Conservation (phyloP, 2,329 filamentous ascomycete species). For the Hymenoscyphus repandus region DNA sequence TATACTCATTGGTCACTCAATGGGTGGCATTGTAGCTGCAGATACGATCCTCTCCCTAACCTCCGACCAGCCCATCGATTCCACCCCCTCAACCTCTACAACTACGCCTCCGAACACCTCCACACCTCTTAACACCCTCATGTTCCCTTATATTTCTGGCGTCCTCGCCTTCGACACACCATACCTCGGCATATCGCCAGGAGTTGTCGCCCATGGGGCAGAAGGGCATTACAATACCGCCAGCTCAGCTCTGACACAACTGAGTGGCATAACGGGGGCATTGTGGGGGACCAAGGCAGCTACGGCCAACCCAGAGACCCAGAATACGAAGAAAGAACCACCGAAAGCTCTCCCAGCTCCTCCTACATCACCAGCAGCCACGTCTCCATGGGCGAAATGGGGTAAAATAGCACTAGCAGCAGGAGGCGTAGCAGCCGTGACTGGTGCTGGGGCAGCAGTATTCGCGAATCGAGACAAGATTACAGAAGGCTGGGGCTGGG, state of each 20-base stretch:
- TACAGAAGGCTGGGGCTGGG: constrained; percentile 72
- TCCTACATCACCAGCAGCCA: constrained; percentile 33
- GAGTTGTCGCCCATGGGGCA: constrained; percentile 79
- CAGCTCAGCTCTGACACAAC: constrained; percentile 60
- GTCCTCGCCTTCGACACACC: constrained; percentile 93
- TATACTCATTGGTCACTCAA: constrained; percentile 81
- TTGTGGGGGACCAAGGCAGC: constrained; percentile 55
- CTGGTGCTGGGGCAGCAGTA: constrained; percentile 76
- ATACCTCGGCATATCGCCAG: constrained; percentile 75
- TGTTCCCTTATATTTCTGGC: constrained; percentile 91
- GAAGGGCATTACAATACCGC: constrained; percentile 80
- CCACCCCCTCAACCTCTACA: constrained; percentile 7
- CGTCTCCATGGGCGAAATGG: constrained; percentile 66
- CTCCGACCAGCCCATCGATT: constrained; percentile 24
- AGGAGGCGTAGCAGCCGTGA: constrained; percentile 76
- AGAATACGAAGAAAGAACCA: constrained; percentile 32
- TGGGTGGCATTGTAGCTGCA: constrained; percentile 90
- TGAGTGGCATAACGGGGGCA: constrained; percentile 60
- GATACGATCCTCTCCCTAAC: constrained; percentile 73
- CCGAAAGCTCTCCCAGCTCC: constrained; percentile 35
- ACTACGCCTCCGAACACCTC: not conserved
- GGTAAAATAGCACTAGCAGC: constrained; percentile 82
- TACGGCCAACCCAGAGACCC: constrained; percentile 23
- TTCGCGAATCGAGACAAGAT: constrained; percentile 83
- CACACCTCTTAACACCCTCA: constrained; percentile 52